Base-by-base conservation (phyloP, 2,329 filamentous ascomycete genomes). In the Myriosclerotinia duriaeana region DNA sequence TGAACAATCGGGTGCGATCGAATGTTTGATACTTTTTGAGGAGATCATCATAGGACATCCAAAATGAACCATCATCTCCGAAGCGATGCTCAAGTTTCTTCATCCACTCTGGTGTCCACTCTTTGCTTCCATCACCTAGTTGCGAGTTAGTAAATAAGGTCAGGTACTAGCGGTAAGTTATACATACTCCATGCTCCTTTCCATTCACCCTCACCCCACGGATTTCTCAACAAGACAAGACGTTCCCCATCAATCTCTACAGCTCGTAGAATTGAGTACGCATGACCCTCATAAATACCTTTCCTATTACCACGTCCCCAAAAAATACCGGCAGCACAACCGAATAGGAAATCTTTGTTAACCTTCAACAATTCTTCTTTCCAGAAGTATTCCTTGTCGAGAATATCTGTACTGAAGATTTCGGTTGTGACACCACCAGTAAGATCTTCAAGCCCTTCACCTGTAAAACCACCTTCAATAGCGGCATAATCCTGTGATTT, bases 371-470 rank as follows among this genome's bases (percentile, higher is more conserved):
- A 83, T 75, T 95, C 90, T 48, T 94, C 87, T 1, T 84, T 85
- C 93, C 92, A 96, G 75, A 96, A 96, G 30, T 86, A 84, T 61
- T 96, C 88, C 67, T 89, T 89, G 74, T 95, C 88, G 4, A 92
- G 82, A 46, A 93, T 90, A 72, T 92, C 89, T 0, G 86, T 85
- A 1, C 87, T 85, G 54, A 89, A 83, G 14, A 92, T 78, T 73
- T 90, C 86, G 0, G 87, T 88, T 0, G 88, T 90, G 15, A 92
- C 87, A 36, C 89, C 89, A 2, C 89, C 89, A 17, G 84, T 87
- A 14, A 89, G 78, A 76, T 90, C 84, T 71, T 84, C 85, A 2
- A 86, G 72, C 2, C 80, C 84, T 72, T 87, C 84, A 6, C 85
- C 74, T n/a, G 71, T 72, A 74, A 88, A 92, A 0, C 91, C 91